phyloP scores from a whole-genome alignment of 75 land plant species.

The Isoetes taiwanensis region DNA sequence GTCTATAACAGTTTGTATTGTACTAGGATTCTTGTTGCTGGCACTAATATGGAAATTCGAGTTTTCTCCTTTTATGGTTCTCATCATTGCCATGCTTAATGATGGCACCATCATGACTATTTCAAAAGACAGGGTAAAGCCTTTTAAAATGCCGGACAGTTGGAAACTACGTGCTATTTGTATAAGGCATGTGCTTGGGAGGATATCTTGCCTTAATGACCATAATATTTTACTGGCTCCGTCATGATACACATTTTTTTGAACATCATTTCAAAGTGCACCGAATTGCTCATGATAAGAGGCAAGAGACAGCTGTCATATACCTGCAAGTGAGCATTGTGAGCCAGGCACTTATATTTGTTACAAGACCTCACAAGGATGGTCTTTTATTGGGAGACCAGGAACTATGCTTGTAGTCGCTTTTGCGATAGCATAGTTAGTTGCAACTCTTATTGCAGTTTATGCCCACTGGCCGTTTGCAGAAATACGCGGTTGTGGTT shows the following conservation, averaged over 20 bases:
- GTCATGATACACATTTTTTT: constrained; percentile 20
- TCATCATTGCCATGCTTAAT: constrained; percentile 53
- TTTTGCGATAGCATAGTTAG: constrained; percentile 59
- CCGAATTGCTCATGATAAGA: constrained; percentile 14
- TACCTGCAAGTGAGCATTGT: constrained; percentile 65
- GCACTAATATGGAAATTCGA: constrained; percentile 49
- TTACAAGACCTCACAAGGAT: constrained; percentile 50
- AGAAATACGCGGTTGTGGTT: constrained; percentile 25
- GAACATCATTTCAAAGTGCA: constrained; percentile 37
- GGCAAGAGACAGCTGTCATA: constrained; percentile 43
- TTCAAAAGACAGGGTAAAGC: constrained; percentile 25
- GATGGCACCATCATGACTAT: constrained; percentile 43
- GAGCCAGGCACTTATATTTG: constrained; percentile 63
- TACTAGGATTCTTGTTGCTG: constrained; percentile 47
- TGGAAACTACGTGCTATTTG: constrained; percentile 24
- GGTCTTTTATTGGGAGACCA: constrained; percentile 55
- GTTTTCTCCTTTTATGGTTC: constrained; percentile 62
- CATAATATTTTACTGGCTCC: constrained; percentile 19
- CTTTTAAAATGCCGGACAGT: constrained; percentile 13
- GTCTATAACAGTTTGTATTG: constrained; percentile 27
- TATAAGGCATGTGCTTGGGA: constrained; percentile 13
- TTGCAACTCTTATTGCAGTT: constrained; percentile 30
- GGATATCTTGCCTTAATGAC: constrained; percentile 16
- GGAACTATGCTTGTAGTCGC: constrained; percentile 49
- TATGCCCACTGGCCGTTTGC: constrained; percentile 33